Base-by-base conservation (phyloP, 1,139 yeast species). In the Pichia sp. region DNA sequence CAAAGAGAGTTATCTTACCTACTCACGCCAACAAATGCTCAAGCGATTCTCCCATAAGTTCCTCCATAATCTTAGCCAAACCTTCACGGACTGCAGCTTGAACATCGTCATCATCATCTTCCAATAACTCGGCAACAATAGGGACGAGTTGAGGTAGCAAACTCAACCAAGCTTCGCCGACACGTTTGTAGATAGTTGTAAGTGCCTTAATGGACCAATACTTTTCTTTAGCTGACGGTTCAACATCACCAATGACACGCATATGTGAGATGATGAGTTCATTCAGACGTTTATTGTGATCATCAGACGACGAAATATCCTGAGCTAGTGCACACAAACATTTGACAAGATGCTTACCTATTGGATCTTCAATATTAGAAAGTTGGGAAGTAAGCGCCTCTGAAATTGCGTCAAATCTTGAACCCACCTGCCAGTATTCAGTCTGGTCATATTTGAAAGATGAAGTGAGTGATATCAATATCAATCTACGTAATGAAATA, bases 61-160 rank as follows among this genome's bases (percentile, higher is more conserved):
- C 85, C 69, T 93, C 99, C 57, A 93, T 86, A 10, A 88, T 97
- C 64, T 89, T 87, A 5, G 92, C 96, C 61, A 93, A 78, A n/a
- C 96, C 96, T 49, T 85, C 80, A 73, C 97, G 86, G 5, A 90
- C 97, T 70, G 90, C 97, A 67, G 82, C 70, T 71, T 93, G 99
- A 32, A 95, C 97, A 49, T 80, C 82, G 70, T 95, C 99, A 61
- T 92, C 95, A 59, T 93, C 98, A 69, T 92, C 98, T 69, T 93
- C 99, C 60, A 93, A 77, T 58, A 95, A 75, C 72, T 93, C 99
- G 5, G 98, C 97, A 70, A 93, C 89, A 60, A 90, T 80, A 45
- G 99, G 99, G 59, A 95, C 96, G 64, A 93, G 79, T 66, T 93
- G 97, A 30, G 99, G 99, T 67, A 93, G 78, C 75, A 88, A 79